phyloP scores from a whole-genome alignment of 495 filamentous ascomycete species.

The Aspergillus diversus region DNA sequence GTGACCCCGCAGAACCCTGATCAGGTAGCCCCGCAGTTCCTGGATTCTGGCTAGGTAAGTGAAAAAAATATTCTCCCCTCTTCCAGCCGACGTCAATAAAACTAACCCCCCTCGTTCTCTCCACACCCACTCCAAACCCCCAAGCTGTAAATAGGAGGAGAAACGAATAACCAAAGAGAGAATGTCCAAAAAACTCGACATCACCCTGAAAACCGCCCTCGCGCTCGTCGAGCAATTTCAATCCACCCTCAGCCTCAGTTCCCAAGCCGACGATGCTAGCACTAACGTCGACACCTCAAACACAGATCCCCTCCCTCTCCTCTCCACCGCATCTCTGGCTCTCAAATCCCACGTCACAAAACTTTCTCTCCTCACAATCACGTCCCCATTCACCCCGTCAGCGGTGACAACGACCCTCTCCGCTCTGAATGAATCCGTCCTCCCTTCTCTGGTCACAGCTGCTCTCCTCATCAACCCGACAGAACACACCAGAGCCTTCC shows the following conservation, averaged over 20 bases:
- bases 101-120: neutral
- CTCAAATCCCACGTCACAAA: conserved; percentile 85
- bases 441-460: conserved; percentile 72
- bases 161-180: conserved; percentile 18
- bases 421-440: conserved; percentile 63
- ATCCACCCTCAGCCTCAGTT: conserved; percentile 15
- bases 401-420: conserved; percentile 69
- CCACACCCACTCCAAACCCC: neutral
- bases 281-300: conserved; percentile 27
- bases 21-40: conserved; percentile 38
- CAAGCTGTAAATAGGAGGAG: conserved; percentile 36
- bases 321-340: conserved; percentile 65
- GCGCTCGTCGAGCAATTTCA: conserved; percentile 45
- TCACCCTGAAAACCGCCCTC: conserved; percentile 36
- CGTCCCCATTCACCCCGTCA: conserved; percentile 77
- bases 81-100: conserved; percentile 10
- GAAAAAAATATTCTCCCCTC: conserved; percentile 34
- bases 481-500: conserved; percentile 61
- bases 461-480: conserved; percentile 62
- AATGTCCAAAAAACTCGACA: conserved; percentile 46
- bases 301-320: conserved; percentile 61
- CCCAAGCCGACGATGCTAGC: neutral
- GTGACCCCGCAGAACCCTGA: conserved; percentile 45
- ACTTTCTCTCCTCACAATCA: conserved; percentile 81
- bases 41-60: conserved; percentile 23